Evolutionary conservation across 1,284 basidiomycete species (phyloP).

Genomic region (Testicularia cyperi): DNA sequence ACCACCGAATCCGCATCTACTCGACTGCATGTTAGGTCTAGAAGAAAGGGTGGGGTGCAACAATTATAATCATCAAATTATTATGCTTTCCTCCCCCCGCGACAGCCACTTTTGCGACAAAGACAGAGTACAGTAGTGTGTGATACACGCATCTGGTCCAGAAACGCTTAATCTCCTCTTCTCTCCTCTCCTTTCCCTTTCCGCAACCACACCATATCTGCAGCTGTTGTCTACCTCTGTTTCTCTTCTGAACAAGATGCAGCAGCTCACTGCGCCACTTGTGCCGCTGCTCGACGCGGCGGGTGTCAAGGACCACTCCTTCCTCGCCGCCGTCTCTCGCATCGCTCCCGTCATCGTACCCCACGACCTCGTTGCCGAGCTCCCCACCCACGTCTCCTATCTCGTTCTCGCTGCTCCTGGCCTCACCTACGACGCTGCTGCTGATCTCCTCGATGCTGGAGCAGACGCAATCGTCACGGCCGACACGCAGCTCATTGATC

Average conservation of each 20-base stretch:
- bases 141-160: no score
- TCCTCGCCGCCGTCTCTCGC: conserved; percentile 28
- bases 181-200: neutral
- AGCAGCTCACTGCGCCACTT: conserved; percentile 47
- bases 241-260: conserved; percentile 17
- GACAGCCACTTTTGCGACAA: no score
- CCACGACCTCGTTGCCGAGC: conserved; percentile 13
- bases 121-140: no score
- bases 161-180: no score
- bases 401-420: conserved; percentile 33
- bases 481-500: conserved; percentile 25
- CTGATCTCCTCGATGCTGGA: conserved; percentile 48
- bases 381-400: conserved; percentile 21
- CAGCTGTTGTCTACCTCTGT: neutral
- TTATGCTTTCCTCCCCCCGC: no score
- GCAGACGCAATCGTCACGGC: conserved; percentile 48
- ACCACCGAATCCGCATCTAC: no score
- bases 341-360: conserved; percentile 41
- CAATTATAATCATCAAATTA: no score
- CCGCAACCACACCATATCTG: neutral
- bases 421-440: conserved; percentile 35
- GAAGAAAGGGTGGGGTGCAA: no score
- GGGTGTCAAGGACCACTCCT: conserved; percentile 13
- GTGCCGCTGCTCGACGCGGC: conserved; percentile 40
- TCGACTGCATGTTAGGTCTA: no score